Percentiles rank a stretch among this genome's conserved stretches.
These are phyloP conservation scores for Aspergillus ruber DNA, from an alignment of 2,329 filamentous ascomycete species.

Conservation along the genomic window DNA sequence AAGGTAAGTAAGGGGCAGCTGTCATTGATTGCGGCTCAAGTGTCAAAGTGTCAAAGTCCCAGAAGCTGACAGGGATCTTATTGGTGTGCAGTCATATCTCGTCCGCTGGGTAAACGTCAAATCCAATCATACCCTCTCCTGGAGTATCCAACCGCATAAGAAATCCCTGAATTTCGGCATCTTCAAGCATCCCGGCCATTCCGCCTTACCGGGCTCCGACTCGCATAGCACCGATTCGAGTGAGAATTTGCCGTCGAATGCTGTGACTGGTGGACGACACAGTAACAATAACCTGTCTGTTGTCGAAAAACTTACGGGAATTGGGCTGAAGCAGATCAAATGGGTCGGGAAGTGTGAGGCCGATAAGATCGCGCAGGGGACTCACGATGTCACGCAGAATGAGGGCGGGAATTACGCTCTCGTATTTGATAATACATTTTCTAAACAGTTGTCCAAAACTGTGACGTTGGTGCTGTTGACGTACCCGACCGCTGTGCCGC, in stretches of 20 bases:
- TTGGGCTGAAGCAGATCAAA: slow-evolving; percentile 57
- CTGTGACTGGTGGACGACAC: slow-evolving; percentile 45
- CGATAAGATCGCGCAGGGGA: slow-evolving; percentile 88
- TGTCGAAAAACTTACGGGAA: slow-evolving; percentile 56
- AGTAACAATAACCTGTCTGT: slow-evolving; percentile 63
- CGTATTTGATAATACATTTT: slow-evolving; percentile 98
- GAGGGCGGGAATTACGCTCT: slow-evolving; percentile 91
- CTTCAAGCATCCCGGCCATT: slow-evolving; percentile 85
- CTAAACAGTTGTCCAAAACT: slow-evolving; percentile 88
- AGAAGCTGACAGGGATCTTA: slow-evolving; percentile 17
- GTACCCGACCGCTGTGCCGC: slow-evolving; percentile 67
- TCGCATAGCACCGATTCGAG: slow-evolving; percentile 33
- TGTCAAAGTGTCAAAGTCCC: slow-evolving; percentile 4
- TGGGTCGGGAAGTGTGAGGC: slow-evolving; percentile 96
- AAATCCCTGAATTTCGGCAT: slow-evolving; percentile 98
- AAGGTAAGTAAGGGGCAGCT: slow-evolving; percentile 69
- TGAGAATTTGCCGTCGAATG: slow-evolving; percentile 27
- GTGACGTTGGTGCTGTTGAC: slow-evolving; percentile 92
- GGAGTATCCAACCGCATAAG: slow-evolving; percentile 96
- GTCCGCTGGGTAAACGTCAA: slow-evolving; percentile 95
- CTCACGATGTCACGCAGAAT: slow-evolving; percentile 66
- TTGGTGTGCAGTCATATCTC: slow-evolving; percentile 71
- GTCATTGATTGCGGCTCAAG: not conserved
- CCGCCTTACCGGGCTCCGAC: slow-evolving; percentile 42
- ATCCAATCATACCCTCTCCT: slow-evolving; percentile 85